Percentiles rank a stretch among this genome's conserved stretches.
phyloP scores from a whole-genome alignment of 257 asterid genomes.

The Gentiana dahurica region DNA sequence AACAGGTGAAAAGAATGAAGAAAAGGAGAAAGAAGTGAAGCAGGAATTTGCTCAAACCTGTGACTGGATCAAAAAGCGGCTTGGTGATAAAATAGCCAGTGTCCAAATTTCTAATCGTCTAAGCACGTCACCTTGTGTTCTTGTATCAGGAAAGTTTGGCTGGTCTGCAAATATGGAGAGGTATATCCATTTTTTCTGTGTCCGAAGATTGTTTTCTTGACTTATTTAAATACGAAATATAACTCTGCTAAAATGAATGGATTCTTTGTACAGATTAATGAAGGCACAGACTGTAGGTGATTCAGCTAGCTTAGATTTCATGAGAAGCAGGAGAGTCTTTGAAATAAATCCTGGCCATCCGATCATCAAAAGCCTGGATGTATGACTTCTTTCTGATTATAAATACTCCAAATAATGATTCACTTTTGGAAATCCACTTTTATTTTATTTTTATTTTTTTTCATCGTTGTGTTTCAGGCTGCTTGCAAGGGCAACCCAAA shows the following conservation, averaged over 20 bases:
- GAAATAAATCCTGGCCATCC: slow-evolving; percentile 94
- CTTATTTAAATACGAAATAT: neutral
- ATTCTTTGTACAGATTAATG: slow-evolving; percentile 66
- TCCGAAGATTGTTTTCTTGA: neutral
- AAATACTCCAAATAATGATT: neutral
- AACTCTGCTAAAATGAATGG: slow-evolving; percentile 2
- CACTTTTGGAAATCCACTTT: neutral
- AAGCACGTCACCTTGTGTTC: slow-evolving; percentile 90
- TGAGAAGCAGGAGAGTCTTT: slow-evolving; percentile 88
- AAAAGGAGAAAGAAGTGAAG: slow-evolving; percentile 71
- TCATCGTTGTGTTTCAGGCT: slow-evolving; percentile 35
- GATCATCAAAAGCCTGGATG: slow-evolving; percentile 71
- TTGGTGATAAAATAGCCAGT: slow-evolving; percentile 76
- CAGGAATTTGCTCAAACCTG: slow-evolving; percentile 82
- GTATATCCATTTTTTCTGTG: slow-evolving; percentile 16
- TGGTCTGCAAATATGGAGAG: slow-evolving; percentile 99
- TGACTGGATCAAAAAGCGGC: slow-evolving; percentile 82
- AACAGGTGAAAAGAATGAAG: slow-evolving; percentile 84
- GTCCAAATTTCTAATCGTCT: slow-evolving; percentile 92
- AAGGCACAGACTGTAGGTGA: slow-evolving; percentile 83
- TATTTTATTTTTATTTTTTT: neutral
- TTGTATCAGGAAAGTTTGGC: slow-evolving; percentile 95
- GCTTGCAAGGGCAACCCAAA: slow-evolving; percentile 64
- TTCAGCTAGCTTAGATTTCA: slow-evolving; percentile 60
- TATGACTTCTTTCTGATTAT: slow-evolving; percentile 18